Evolutionary conservation across 2,329 filamentous ascomycete species (phyloP).

Genomic region (Neopestalotiopsis sp.): DNA sequence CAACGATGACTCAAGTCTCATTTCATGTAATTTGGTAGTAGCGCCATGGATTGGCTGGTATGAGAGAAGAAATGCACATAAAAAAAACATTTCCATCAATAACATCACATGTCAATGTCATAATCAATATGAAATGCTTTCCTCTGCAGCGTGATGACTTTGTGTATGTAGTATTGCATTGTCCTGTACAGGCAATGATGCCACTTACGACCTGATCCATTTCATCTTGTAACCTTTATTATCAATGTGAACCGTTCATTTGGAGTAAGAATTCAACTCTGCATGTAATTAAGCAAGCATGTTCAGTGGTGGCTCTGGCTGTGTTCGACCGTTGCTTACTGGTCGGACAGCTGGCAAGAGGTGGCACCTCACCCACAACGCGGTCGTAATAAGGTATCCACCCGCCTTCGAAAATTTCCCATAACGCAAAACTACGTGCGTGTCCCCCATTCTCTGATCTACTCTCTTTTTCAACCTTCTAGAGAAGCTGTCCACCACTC

Average conservation of each 20-base stretch:
- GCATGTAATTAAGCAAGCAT: too few species aligned
- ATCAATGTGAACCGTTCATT: too few species aligned
- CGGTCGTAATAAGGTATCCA: background rate
- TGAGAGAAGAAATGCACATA: background rate
- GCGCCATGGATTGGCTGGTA: background rate
- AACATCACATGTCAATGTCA: background rate
- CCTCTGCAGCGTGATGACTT: too few species aligned
- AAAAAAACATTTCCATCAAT: background rate
- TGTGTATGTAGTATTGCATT: too few species aligned
- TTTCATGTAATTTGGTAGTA: background rate
- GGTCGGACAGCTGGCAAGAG: background rate
- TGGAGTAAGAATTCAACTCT: too few species aligned
- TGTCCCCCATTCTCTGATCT: background rate
- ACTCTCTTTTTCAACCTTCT: background rate
- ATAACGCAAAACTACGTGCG: background rate
- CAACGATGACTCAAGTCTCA: background rate
- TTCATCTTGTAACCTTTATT: too few species aligned
- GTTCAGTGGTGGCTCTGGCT: background rate
- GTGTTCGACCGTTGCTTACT: background rate
- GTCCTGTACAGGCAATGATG: too few species aligned
- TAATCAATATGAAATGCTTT: too few species aligned
- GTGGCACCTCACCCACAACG: background rate
- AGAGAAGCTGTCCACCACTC: too few species aligned
- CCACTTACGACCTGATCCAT: too few species aligned
- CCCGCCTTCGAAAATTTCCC: slow-evolving; percentile 9